Percentiles rank a stretch among this genome's conserved stretches.
Conservation (phyloP, 2,329 filamentous ascomycete species). For the Aspergillus viridinutans region DNA sequence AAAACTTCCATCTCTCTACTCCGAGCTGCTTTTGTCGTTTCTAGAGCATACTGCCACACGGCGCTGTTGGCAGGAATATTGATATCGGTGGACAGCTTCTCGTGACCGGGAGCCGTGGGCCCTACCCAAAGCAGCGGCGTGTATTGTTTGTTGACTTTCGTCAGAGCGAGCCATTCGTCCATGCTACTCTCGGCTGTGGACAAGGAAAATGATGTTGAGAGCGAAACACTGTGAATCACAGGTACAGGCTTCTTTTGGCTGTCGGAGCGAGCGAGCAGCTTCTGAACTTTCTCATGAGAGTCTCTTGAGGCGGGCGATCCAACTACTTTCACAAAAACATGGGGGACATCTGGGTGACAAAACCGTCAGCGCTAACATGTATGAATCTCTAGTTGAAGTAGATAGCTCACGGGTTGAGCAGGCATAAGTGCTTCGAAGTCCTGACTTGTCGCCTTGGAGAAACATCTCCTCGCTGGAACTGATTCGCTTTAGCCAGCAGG, state of each 20-base stretch:
- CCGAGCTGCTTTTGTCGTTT: slow-evolving; percentile 30
- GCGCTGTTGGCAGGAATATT: slow-evolving; percentile 31
- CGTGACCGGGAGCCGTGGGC: slow-evolving; percentile 36
- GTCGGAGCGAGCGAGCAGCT: slow-evolving; percentile 23
- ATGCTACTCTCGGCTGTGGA: slow-evolving; percentile 30
- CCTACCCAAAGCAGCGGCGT: slow-evolving; percentile 44
- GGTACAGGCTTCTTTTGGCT: slow-evolving; percentile 37
- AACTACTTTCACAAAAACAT: slow-evolving; percentile 34
- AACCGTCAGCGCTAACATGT: slow-evolving; percentile 4
- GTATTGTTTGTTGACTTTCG: slow-evolving; percentile 32
- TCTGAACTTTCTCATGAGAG: slow-evolving; percentile 28
- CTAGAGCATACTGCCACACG: slow-evolving; percentile 38
- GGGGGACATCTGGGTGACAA: slow-evolving; percentile 28
- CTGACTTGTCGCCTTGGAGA: slow-evolving; percentile 4
- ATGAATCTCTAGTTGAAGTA: not conserved
- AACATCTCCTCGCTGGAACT: slow-evolving; percentile 24
- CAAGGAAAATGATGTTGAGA: slow-evolving; percentile 28
- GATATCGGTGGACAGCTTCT: slow-evolving; percentile 24
- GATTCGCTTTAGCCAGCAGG: slow-evolving; percentile 27
- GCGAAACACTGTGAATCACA: slow-evolving; percentile 37
- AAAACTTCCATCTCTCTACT: slow-evolving; percentile 38
- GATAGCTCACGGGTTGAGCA: slow-evolving; percentile 19
- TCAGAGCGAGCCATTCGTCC: slow-evolving; percentile 38
- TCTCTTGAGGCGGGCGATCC: slow-evolving; percentile 27
- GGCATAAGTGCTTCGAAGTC: slow-evolving; percentile 12